phyloP scores from a whole-genome alignment of 2,329 filamentous ascomycete genomes.

The Emmonsiellopsis sp. region DNA sequence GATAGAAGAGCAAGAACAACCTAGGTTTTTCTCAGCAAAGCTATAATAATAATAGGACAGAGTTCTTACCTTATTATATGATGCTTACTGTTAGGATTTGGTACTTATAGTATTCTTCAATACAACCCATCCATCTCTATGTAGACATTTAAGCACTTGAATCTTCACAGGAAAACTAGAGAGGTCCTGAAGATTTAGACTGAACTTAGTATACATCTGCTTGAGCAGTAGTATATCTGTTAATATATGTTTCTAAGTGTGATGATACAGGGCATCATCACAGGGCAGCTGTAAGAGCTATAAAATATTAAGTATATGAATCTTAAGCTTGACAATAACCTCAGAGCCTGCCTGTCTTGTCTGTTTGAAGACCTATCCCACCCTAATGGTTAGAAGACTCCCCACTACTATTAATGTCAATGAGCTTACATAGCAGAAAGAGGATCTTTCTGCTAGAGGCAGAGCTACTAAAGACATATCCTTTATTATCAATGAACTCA shows the following conservation, averaged over 20 bases:
- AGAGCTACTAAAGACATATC: not conserved
- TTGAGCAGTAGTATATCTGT: not conserved
- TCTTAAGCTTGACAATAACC: not conserved
- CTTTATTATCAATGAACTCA: not conserved
- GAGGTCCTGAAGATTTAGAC: not conserved
- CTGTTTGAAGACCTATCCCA: not conserved
- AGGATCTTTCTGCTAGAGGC: not conserved
- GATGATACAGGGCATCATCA: not conserved
- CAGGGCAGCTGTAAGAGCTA: not conserved
- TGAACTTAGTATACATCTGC: not conserved
- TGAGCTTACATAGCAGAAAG: not conserved
- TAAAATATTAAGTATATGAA: not conserved
- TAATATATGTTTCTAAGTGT: not conserved
- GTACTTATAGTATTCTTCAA: not conserved
- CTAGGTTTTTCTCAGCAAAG: not conserved
- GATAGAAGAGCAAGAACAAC: not conserved
- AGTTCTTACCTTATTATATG: not conserved
- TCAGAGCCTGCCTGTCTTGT: not conserved
- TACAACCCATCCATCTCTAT: not conserved
- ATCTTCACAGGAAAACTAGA: not conserved
- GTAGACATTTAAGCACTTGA: not conserved
- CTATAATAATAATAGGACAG: not conserved
- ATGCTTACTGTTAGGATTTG: not conserved
- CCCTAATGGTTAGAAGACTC: not conserved
- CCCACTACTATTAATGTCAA: not conserved